Conservation (phyloP, 805 yeast species). For the Saccharomycopsis sp. region DNA sequence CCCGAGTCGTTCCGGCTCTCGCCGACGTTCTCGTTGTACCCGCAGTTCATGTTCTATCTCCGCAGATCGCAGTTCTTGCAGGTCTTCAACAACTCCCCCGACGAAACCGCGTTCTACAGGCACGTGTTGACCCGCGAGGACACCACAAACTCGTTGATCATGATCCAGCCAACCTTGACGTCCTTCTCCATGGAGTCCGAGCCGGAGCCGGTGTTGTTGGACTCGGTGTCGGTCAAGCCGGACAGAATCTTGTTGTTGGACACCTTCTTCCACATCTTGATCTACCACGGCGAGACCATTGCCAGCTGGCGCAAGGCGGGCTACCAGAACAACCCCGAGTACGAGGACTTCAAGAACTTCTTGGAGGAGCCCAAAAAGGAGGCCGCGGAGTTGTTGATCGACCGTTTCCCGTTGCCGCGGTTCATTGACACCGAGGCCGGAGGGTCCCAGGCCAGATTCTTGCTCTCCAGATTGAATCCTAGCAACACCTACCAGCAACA, state of each 20-base stretch:
- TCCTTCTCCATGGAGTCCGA: conserved; percentile 45
- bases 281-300: conserved; percentile 58
- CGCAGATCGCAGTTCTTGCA: conserved; percentile 60
- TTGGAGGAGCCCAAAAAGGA: conserved; percentile 56
- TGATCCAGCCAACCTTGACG: conserved; percentile 66
- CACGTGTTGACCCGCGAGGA: conserved; percentile 60
- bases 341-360: conserved; percentile 51
- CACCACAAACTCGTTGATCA: conserved; percentile 49
- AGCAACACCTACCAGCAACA: conserved; percentile 45
- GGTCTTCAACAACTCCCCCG: conserved; percentile 65
- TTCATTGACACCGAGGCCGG: conserved; percentile 71
- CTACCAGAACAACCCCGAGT: conserved; percentile 56
- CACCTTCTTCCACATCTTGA: conserved; percentile 62
- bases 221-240: conserved; percentile 54
- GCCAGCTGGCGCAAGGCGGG: conserved; percentile 63
- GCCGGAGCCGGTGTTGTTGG: conserved; percentile 58
- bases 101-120: conserved; percentile 60
- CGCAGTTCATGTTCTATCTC: conserved; percentile 62
- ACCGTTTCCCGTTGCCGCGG: conserved; percentile 65
- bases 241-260: conserved; percentile 53
- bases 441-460: conserved; percentile 67
- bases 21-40: conserved; percentile 45
- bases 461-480: conserved; percentile 64
- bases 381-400: conserved; percentile 57
- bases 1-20: conserved; percentile 45